These are phyloP conservation scores for Agrocybe chaxingu DNA, from an alignment of 768 basidiomycete genomes.

Conservation along the genomic window DNA sequence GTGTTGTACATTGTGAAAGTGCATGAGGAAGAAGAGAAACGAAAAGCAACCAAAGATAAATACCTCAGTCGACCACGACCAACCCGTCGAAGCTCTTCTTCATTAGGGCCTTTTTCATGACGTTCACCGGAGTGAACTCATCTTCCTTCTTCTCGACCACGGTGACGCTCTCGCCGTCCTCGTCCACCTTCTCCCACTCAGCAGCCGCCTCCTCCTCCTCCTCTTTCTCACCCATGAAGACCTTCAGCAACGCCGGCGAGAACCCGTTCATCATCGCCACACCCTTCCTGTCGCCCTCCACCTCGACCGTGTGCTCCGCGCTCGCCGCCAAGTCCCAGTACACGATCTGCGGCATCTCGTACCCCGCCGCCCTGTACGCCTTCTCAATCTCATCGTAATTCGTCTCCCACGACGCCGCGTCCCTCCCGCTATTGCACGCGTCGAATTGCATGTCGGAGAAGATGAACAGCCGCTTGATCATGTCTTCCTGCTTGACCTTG, in stretches of 20 bases:
- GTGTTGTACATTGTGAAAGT: background rate
- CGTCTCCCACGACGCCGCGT: conserved; percentile 47
- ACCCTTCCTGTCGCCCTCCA: conserved; percentile 49
- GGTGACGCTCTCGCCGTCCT: conserved; percentile 22
- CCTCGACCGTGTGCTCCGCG: conserved; percentile 41
- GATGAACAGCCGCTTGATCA: conserved; percentile 74
- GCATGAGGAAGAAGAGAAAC: background rate
- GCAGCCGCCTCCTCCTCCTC: conserved; percentile 29
- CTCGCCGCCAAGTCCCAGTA: conserved; percentile 58
- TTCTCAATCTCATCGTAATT: conserved; percentile 55
- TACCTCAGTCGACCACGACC: conserved; percentile 49
- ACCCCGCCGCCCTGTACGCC: conserved; percentile 59
- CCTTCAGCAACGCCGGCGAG: conserved; percentile 65
- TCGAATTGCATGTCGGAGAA: conserved; percentile 85
- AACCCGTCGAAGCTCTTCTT: conserved; percentile 54
- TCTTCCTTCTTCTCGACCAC: conserved; percentile 25
- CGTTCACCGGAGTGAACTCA: conserved; percentile 36
- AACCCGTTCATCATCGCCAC: conserved; percentile 72
- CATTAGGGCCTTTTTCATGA: conserved; percentile 46
- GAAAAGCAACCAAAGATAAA: background rate
- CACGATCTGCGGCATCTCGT: conserved; percentile 70
- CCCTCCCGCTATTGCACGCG: conserved; percentile 5
- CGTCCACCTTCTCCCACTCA: conserved; percentile 34
- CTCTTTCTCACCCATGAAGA: conserved; percentile 58
- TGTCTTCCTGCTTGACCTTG: conserved; percentile 59